phyloP scores from a whole-genome alignment of 2,329 filamentous ascomycete species.

The Paecilomyces sp. region DNA sequence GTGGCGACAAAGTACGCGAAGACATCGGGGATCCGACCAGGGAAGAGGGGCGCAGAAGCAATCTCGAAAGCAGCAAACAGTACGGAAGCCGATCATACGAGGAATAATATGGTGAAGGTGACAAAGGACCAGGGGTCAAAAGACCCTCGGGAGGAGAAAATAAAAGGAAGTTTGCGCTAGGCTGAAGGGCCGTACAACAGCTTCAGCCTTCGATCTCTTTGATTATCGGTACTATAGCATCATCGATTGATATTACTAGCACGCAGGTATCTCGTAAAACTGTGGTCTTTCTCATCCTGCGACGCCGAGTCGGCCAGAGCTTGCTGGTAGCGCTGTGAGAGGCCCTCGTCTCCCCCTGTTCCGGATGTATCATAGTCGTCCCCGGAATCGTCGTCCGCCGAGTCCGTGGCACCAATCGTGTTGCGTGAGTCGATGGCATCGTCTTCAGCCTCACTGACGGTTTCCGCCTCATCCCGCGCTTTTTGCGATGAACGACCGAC shows the following conservation, averaged over 20 bases:
- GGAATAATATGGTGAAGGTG: background rate
- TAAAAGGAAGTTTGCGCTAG: background rate
- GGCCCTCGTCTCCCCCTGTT: conserved; percentile 55
- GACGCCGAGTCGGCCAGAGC: conserved; percentile 56
- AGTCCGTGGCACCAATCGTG: conserved; percentile 38
- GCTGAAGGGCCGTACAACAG: background rate
- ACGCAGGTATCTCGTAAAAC: conserved; percentile 45
- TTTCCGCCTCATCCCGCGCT: conserved; percentile 31
- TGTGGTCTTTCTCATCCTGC: conserved; percentile 41
- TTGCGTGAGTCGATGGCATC: conserved; percentile 39
- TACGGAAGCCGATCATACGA: background rate
- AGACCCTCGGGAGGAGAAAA: background rate
- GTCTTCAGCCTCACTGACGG: conserved; percentile 45
- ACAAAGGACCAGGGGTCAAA: background rate
- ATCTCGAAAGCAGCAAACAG: background rate
- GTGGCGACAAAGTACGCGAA: background rate
- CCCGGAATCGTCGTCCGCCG: conserved; percentile 45
- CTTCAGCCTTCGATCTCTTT: background rate
- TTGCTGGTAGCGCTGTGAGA: conserved; percentile 69
- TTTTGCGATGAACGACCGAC: conserved; percentile 19
- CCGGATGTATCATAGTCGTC: conserved; percentile 55
- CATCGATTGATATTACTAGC: conserved; percentile 27
- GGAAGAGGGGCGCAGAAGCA: background rate
- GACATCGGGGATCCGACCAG: background rate
- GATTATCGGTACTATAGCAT: conserved; percentile 4